Base-by-base conservation (phyloP, 805 yeast species). In the Zygoascus bituminiphila region DNA sequence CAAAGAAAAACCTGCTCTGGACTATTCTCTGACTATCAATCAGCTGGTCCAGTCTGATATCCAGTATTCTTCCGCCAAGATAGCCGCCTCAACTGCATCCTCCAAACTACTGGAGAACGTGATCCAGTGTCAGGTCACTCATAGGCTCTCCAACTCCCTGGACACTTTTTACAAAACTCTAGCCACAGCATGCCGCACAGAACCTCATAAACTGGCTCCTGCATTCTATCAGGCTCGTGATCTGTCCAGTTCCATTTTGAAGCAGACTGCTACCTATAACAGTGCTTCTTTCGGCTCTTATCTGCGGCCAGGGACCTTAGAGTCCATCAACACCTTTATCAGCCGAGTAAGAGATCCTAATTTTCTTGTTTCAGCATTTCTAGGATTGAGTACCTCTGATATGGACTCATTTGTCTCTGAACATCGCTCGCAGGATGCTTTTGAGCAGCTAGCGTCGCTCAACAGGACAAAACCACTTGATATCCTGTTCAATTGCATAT, bases 281-380 rank as follows among this genome's bases (percentile, higher is more conserved):
- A n/a, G 37, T 14, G 29, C 46, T 10, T 19, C 42, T 21, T 55
- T 55, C 44, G 45, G 51, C 22, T 25, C 56, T 21, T 15, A 37
- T 12, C 45, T 53, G 22, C 47, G 54, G 24, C 58, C 62, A 54
- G 58, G 55, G 14, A 60, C 59, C 44, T 49, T 64, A 1, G 60
- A 58, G 38, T 50, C 63, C 14, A 51, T 65, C 38, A 63, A 60
- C 50, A 60, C 66, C 9, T 63, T 64, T 43, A 47, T 65, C 49
- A 60, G 66, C 7, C 50, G 63, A 35, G 51, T 64, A 25, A 57
- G 65, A 31, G 56, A 66, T 1, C 60, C 67, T 2, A 60, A 62
- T n/a, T 64, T 64, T 40, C 50, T 65, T 9, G 62, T 65, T 15
- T 52, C 62, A 6, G 57, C 63, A 2, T 46, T 62, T 12, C 41